Conservation (phyloP, 768 basidiomycete species). For the Agaricus blazei region DNA sequence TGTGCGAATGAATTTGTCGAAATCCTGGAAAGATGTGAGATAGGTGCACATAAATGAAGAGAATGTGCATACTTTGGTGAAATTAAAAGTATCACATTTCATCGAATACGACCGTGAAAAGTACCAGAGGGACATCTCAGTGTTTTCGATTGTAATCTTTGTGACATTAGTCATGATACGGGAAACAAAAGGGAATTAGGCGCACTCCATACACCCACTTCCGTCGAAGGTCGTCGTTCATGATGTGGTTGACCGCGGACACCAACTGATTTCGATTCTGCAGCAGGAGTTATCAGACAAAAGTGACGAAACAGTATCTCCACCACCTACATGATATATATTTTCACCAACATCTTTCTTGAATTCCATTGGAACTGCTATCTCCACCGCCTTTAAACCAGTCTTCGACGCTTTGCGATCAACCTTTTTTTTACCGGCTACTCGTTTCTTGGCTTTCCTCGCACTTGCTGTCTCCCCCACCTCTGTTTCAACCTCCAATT, state of each 20-base stretch:
- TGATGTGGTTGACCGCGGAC: neutral
- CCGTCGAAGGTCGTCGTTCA: neutral
- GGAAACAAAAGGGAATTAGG: no score
- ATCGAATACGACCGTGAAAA: constrained; percentile 9
- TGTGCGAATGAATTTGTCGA: neutral
- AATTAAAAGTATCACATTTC: constrained; percentile 1
- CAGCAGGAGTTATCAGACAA: neutral
- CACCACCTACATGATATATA: neutral
- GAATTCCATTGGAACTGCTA: neutral
- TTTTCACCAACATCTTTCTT: neutral
- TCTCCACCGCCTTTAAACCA: neutral
- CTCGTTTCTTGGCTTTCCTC: no score
- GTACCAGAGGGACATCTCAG: constrained; percentile 5
- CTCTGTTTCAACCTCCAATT: no score
- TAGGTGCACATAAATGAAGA: neutral
- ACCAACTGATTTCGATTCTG: neutral
- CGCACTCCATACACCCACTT: constrained; percentile 1
- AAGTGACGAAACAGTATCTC: neutral
- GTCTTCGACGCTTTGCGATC: neutral
- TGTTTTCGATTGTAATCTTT: constrained; percentile 9
- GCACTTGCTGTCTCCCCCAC: no score
- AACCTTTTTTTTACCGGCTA: no score
- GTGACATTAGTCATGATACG: neutral
- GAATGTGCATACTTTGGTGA: neutral
- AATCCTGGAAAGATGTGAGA: neutral